Evolutionary conservation across 495 filamentous ascomycete genomes (phyloP).

Genomic region (Penicillium alfredii): DNA sequence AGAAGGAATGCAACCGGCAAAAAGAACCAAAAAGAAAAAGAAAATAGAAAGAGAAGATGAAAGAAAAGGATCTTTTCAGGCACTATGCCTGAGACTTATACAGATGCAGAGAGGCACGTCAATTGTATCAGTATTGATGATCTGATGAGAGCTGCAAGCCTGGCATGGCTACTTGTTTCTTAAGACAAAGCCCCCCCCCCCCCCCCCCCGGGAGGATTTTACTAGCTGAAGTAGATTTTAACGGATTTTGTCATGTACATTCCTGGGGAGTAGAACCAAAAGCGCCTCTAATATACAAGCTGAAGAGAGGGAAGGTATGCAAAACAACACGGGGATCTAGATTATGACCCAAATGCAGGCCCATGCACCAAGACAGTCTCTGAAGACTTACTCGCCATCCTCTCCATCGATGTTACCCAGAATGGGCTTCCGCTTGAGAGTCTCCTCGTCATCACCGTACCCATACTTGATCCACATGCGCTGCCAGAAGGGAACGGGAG

Average conservation of each 20-base stretch:
- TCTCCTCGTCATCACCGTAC: slow-evolving; percentile 42
- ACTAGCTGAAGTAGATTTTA: no score
- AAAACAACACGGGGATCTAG: slow-evolving; percentile 10
- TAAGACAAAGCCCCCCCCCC: no score
- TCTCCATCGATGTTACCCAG: slow-evolving; percentile 36
- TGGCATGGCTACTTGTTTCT: no score
- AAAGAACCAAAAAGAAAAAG: no score
- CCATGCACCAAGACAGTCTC: no score
- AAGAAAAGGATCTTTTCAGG: neutral
- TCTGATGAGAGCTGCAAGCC: no score
- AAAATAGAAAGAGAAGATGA: slow-evolving; percentile 4
- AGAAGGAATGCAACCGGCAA: neutral
- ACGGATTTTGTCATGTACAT: slow-evolving; percentile 17
- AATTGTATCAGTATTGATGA: slow-evolving; percentile 7
- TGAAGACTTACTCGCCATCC: slow-evolving; percentile 20
- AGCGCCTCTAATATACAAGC: slow-evolving; percentile 30
- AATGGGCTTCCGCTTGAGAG: slow-evolving; percentile 36
- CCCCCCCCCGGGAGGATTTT: no score
- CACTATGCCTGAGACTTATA: slow-evolving; percentile 1
- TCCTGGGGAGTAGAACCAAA: slow-evolving; percentile 7
- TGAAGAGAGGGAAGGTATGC: slow-evolving; percentile 17
- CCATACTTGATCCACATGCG: slow-evolving; percentile 42
- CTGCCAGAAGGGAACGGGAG: slow-evolving; percentile 35
- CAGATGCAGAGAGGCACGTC: slow-evolving; percentile 1
- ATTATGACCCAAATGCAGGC: slow-evolving; percentile 9